Base-by-base conservation (phyloP, 2,329 filamentous ascomycete genomes). In the Trichoderma polysporum region DNA sequence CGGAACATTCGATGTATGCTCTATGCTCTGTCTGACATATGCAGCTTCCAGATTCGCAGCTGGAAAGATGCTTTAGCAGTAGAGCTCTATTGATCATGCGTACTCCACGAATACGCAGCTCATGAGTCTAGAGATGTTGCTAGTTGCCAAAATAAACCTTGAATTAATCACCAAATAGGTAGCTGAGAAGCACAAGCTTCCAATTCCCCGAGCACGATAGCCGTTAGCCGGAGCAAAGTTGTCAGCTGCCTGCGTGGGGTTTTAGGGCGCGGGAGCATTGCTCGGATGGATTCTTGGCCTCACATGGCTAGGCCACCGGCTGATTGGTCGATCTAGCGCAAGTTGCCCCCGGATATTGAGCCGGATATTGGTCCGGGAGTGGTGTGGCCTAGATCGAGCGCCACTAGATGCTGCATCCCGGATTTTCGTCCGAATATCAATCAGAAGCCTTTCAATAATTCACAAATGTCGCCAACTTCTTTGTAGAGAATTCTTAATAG, bases 311-410 rank as follows among this genome's bases (percentile, higher is more conserved):
- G n/a, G 27, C 13, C 35, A 37, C 25, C 12, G 49, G 35, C 1
- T 54, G 33, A 63, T 63, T 63, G 60, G 60, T 33, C 37, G 49
- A 54, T 45, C 49, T 63, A 27, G 33, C 27, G 41, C 8, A 6
- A 17, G 13, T 22, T 45, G 22, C 4, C 37, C 60, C 60, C 60
- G 60, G 60, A 54, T 63, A 53, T 53, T 63, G 60, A 54, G 60
- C 60, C 60, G 60, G 60, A 63, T 63, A 63, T 45, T 63, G 49
- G 25, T 25, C 60, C 60, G 60, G 8, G n/a, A 63, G 49, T 29
- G n/a, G 49, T 54, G 49, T 22, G 25, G 35, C 49, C 35, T 19
- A 45, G 60, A 54, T 54, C 60, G 49, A 54, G 37, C 60, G 60
- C 60, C 60, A 63, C 60, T 29, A 54, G 60, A 54, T 63, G 60